phyloP scores from a whole-genome alignment of 257 asterid genomes.

The Nicotiana obtusifolia region DNA sequence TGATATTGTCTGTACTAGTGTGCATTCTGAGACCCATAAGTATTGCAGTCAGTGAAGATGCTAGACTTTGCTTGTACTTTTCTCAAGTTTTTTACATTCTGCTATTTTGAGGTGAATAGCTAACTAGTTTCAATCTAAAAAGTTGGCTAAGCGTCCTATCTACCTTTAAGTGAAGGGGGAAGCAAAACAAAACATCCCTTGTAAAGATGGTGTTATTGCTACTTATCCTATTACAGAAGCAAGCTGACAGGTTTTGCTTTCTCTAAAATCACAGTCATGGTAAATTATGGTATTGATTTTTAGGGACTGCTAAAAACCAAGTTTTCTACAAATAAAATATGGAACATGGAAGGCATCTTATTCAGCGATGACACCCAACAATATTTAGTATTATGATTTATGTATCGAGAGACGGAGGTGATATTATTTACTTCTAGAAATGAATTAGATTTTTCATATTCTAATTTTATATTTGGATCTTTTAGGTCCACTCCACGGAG shows the following conservation, averaged over 20 bases:
- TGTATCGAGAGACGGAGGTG: background rate
- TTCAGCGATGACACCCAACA: background rate
- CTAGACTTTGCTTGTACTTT: background rate
- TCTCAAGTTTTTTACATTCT: background rate
- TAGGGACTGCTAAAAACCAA: background rate
- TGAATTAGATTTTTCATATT: background rate
- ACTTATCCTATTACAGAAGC: too few relatives aligned
- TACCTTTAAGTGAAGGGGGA: background rate
- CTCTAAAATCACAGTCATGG: too few relatives aligned
- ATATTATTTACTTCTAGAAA: background rate
- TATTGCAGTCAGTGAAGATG: background rate
- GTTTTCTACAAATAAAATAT: background rate
- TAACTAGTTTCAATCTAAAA: background rate
- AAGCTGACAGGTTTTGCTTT: too few relatives aligned
- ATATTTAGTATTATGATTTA: background rate
- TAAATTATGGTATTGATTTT: background rate
- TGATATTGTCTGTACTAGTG: background rate
- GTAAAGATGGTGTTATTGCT: background rate
- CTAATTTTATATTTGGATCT: slow-evolving; percentile 31
- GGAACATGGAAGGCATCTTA: background rate
- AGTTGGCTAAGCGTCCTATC: background rate
- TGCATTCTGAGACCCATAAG: background rate
- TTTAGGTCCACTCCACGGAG: slow-evolving; percentile 74
- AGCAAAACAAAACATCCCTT: background rate
- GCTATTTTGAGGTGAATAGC: background rate